Conservation (phyloP, 129 eudicot species). For the Lactuca sativa region DNA sequence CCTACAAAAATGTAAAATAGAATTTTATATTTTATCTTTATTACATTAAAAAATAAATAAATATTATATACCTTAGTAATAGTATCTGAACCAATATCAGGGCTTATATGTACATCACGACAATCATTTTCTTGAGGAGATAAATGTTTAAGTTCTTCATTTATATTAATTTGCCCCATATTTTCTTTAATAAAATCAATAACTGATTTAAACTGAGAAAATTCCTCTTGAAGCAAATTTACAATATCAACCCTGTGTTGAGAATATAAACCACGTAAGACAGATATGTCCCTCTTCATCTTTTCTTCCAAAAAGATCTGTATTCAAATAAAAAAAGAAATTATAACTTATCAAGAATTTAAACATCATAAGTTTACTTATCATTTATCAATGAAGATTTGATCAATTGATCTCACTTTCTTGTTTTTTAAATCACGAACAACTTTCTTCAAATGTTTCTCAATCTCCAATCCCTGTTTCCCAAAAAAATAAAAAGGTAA, state of each 20-base stretch:
- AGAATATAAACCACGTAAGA: conserved; percentile 46
- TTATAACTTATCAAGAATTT: conserved; percentile 21
- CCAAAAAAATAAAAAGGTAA: background rate
- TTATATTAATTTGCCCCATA: conserved; percentile 37
- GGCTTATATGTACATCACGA: conserved; percentile 68
- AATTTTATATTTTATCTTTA: background rate
- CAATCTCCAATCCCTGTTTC: conserved; percentile 78
- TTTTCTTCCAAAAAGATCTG: conserved; percentile 52
- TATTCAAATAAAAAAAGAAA: conserved; percentile 14
- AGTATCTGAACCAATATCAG: conserved; percentile 42
- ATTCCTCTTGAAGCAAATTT: conserved; percentile 60
- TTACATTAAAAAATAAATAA: background rate
- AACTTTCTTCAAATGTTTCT: conserved; percentile 67
- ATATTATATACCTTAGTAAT: conserved; percentile 41
- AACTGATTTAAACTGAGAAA: conserved; percentile 46
- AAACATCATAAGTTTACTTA: conserved; percentile 13
- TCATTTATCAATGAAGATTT: background rate
- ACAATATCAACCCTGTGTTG: conserved; percentile 45
- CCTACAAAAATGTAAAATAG: conserved; percentile 37
- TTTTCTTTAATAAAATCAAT: conserved; percentile 46
- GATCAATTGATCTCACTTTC: conserved; percentile 43
- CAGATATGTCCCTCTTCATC: conserved; percentile 45
- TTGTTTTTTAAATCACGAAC: conserved; percentile 57
- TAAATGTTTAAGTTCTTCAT: conserved; percentile 29
- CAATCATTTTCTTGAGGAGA: conserved; percentile 56